phyloP scores from a whole-genome alignment of 129 eudicot genomes.

The Mikania micrantha region DNA sequence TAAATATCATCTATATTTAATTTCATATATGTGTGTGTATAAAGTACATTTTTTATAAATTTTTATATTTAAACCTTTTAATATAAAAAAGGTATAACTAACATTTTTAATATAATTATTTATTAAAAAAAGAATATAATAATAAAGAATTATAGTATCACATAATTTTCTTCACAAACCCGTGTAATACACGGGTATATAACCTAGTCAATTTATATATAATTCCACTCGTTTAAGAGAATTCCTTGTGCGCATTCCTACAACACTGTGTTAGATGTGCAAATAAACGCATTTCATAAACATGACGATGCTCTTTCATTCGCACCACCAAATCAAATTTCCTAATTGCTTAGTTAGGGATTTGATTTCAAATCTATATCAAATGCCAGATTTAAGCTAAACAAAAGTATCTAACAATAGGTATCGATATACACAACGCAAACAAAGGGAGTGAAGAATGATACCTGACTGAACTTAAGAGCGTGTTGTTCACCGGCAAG shows the following conservation, averaged over 20 bases:
- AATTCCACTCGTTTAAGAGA: not conserved
- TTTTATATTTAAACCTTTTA: too few relatives aligned
- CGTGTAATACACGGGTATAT: too few relatives aligned
- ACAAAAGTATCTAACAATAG: not conserved
- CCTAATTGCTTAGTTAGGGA: constrained; percentile 2
- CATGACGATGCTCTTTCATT: not conserved
- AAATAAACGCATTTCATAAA: not conserved
- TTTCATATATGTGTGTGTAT: too few relatives aligned
- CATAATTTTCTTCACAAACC: too few relatives aligned
- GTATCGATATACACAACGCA: not conserved
- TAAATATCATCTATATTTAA: too few relatives aligned
- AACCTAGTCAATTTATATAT: not conserved
- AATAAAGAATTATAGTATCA: too few relatives aligned
- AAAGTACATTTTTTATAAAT: too few relatives aligned
- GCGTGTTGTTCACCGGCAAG: constrained; percentile 78
- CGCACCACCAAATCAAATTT: not conserved
- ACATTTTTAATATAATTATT: too few relatives aligned
- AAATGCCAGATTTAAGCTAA: not conserved
- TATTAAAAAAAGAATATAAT: too few relatives aligned
- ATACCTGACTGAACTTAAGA: constrained; percentile 90
- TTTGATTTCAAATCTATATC: not conserved
- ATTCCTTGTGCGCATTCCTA: not conserved
- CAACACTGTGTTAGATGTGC: not conserved
- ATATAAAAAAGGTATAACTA: too few relatives aligned
- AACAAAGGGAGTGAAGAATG: not conserved